Percentiles rank a stretch among this genome's conserved stretches.
These are phyloP conservation scores for Sisymbrium irio DNA, from an alignment of 345 rosid genomes.

Conservation along the genomic window DNA sequence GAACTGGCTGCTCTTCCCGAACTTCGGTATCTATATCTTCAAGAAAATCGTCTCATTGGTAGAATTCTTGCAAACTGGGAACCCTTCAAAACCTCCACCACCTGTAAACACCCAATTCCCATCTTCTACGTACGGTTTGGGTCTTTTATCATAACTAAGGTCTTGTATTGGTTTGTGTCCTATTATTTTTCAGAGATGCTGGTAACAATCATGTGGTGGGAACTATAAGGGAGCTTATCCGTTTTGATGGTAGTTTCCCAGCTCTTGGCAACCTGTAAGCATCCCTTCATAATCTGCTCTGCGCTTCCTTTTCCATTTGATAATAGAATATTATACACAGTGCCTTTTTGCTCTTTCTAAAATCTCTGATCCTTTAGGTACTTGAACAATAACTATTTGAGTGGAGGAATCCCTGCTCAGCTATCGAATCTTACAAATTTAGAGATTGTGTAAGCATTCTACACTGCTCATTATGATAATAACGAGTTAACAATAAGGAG, in stretches of 20 bases:
- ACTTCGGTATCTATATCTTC: constrained; percentile 88
- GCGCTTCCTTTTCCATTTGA: neutral
- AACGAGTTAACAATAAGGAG: neutral
- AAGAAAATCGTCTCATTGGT: constrained; percentile 87
- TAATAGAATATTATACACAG: neutral
- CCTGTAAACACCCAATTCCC: constrained; percentile 37
- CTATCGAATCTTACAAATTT: constrained; percentile 80
- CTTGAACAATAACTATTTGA: constrained; percentile 81
- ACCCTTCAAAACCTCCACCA: constrained; percentile 63
- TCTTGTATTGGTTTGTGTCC: constrained; percentile 17
- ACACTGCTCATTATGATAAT: neutral
- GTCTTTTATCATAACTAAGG: neutral
- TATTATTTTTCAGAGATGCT: constrained; percentile 58
- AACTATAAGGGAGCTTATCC: constrained; percentile 85
- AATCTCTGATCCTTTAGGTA: constrained; percentile 46
- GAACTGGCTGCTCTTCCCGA: constrained; percentile 85
- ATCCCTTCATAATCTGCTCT: neutral
- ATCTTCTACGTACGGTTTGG: neutral
- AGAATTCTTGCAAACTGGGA: constrained; percentile 77
- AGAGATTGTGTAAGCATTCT: constrained; percentile 78
- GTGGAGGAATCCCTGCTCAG: constrained; percentile 94
- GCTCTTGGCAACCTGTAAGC: constrained; percentile 84
- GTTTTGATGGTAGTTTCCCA: constrained; percentile 86
- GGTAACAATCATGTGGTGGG: constrained; percentile 96
- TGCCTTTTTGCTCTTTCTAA: neutral